Conservation (phyloP, 2,329 filamentous ascomycete genomes). For the Clarireedia homoeocarpa region DNA sequence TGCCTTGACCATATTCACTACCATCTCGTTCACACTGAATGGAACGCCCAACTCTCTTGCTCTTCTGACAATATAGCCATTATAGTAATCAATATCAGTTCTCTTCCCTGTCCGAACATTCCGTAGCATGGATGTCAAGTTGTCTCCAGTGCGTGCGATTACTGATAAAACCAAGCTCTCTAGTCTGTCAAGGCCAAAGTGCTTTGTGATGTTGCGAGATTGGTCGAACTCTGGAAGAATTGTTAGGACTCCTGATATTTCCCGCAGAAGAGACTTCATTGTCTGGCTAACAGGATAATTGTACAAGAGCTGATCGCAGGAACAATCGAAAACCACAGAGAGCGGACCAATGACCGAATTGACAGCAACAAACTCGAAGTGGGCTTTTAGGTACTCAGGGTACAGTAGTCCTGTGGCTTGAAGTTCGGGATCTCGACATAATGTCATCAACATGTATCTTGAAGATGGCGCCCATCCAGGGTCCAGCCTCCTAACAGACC, state of each 20-base stretch:
- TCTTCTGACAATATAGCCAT: constrained; percentile 75
- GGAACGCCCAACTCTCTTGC: constrained; percentile 67
- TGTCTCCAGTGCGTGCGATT: constrained; percentile 44
- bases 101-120: constrained; percentile 52
- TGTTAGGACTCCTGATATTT: constrained; percentile 65
- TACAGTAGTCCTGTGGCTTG: constrained; percentile 50
- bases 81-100: constrained; percentile 78
- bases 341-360: constrained; percentile 73
- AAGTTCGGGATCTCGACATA: constrained; percentile 56
- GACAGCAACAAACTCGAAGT: constrained; percentile 72
- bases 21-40: constrained; percentile 63
- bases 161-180: constrained; percentile 50
- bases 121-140: constrained; percentile 52
- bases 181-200: constrained; percentile 54
- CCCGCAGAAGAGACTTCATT: constrained; percentile 63
- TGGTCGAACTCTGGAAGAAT: constrained; percentile 64
- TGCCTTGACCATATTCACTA: constrained; percentile 65
- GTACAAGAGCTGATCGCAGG: constrained; percentile 62
- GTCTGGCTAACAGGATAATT: constrained; percentile 58
- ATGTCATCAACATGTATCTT: constrained; percentile 53
- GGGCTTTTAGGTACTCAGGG: constrained; percentile 58
- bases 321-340: constrained; percentile 68
- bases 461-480: constrained; percentile 37
- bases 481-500: constrained; percentile 14
- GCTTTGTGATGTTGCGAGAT: constrained; percentile 44